Percentiles rank a stretch among this genome's conserved stretches.
Evolutionary conservation across 2,329 filamentous ascomycete genomes (phyloP).

Genomic region (Graphiopsis chlorocephala): DNA sequence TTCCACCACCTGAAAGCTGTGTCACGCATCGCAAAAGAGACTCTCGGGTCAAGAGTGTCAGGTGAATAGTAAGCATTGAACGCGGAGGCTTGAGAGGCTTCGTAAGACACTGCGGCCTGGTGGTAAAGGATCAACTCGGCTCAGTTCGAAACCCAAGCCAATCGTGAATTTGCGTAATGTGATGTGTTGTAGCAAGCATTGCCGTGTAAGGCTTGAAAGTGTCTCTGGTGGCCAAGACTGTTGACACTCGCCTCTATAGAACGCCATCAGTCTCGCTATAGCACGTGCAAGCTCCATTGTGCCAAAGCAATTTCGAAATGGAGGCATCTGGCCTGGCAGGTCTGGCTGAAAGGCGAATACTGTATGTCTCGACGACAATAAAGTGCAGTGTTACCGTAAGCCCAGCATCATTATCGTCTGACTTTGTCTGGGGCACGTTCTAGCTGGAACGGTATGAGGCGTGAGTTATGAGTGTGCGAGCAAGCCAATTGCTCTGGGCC

Average conservation of each 20-base stretch:
- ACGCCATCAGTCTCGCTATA: not conserved
- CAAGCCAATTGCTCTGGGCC: not conserved
- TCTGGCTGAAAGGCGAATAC: not conserved
- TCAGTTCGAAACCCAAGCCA: not conserved
- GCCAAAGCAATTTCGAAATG: not conserved
- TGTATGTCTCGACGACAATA: not conserved
- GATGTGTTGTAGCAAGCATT: not conserved
- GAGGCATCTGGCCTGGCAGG: not conserved
- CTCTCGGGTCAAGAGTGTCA: not conserved
- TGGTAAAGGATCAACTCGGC: not conserved
- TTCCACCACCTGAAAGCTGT: not conserved
- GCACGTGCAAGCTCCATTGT: not conserved
- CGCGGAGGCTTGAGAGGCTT: not conserved
- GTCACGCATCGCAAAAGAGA: not conserved
- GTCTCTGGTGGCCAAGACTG: not conserved
- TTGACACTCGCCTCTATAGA: not conserved
- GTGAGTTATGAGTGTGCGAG: not conserved
- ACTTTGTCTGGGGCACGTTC: not conserved
- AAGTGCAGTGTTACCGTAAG: not conserved
- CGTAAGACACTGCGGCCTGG: not conserved
- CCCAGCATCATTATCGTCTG: not conserved
- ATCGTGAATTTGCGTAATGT: not conserved
- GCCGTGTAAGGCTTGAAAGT: too few relatives aligned
- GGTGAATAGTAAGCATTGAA: not conserved
- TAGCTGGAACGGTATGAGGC: not conserved